A percentile compares a stretch with the other conserved stretches of the same genome.
These are phyloP conservation scores for Claviceps cyperi DNA, from an alignment of 2,329 filamentous ascomycete genomes.

Conservation along the genomic window DNA sequence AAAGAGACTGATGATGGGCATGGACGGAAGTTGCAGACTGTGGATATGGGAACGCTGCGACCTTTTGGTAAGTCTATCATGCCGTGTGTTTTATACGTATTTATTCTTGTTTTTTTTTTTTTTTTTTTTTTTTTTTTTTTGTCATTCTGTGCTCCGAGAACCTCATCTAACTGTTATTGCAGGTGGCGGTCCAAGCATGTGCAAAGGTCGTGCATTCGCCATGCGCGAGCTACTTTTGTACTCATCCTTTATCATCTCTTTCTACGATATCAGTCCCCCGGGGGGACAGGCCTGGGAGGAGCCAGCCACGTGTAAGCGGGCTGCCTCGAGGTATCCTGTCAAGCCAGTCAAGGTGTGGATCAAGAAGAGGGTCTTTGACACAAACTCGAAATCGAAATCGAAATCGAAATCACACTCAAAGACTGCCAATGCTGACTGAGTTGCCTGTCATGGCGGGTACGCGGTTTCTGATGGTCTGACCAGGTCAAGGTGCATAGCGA, in stretches of 20 bases:
- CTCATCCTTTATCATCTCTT: conserved; percentile 19
- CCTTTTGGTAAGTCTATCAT: conserved; percentile 18
- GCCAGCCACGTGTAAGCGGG: conserved; percentile 13
- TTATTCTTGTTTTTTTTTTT: too few species aligned
- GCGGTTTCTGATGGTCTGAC: background rate
- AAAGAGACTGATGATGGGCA: conserved; percentile 13
- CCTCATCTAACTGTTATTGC: background rate
- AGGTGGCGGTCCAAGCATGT: conserved; percentile 20
- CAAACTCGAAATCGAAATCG: background rate
- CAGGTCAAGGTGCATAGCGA: background rate
- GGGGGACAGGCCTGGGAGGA: conserved; percentile 14
- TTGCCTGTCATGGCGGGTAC: background rate
- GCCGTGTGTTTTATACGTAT: background rate
- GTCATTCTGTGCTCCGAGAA: background rate
- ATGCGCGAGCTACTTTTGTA: conserved; percentile 21
- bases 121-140: too few species aligned
- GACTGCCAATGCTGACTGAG: background rate
- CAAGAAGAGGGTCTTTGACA: conserved; percentile 11
- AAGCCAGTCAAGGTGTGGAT: conserved; percentile 19
- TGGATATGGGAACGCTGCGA: conserved; percentile 15
- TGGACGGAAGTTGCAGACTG: conserved; percentile 10
- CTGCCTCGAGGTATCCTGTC: conserved; percentile 14
- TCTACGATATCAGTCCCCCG: conserved; percentile 22
- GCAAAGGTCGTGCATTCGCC: conserved; percentile 18
- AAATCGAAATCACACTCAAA: too few species aligned